These are phyloP conservation scores for Podila epicladia DNA, from an alignment of 192 early-diverging fungal genomes.

Conservation along the genomic window DNA sequence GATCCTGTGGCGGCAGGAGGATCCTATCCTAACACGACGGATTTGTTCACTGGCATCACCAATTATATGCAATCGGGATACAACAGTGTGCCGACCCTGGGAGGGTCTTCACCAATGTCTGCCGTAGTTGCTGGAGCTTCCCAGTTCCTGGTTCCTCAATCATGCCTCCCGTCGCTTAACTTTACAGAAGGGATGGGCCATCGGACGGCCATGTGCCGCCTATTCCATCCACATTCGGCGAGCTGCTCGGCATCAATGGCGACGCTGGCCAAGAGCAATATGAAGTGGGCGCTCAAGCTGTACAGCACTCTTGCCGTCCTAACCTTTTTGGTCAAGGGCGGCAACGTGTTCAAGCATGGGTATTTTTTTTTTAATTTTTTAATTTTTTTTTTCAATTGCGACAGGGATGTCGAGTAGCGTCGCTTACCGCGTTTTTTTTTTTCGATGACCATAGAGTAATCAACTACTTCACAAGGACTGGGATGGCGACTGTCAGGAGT, in stretches of 20 bases:
- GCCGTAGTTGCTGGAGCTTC: background rate
- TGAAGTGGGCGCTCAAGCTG: slow-evolving; percentile 5
- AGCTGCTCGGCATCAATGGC: background rate
- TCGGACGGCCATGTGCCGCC: background rate
- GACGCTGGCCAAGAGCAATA: background rate
- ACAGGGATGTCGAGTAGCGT: background rate
- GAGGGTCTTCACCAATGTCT: background rate
- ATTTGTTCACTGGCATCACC: background rate
- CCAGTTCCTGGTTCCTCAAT: background rate
- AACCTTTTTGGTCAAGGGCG: background rate
- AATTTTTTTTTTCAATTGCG: background rate
- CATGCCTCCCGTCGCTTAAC: background rate
- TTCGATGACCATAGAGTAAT: background rate
- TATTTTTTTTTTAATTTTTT: background rate
- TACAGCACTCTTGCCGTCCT: slow-evolving; percentile 2
- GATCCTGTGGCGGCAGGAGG: background rate
- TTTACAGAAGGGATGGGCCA: slow-evolving; percentile 7
- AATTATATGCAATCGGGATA: background rate
- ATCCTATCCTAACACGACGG: background rate
- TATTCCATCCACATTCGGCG: slow-evolving; percentile 4
- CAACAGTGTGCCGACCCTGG: background rate
- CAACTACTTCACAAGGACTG: slow-evolving; percentile 6
- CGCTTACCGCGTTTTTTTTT: background rate
- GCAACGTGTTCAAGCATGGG: slow-evolving; percentile 17
- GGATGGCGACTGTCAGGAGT: slow-evolving; percentile 1